Evolutionary conservation across 352 stramenopile genomes (phyloP).

Genomic region (Phytophthora pistaciae): DNA sequence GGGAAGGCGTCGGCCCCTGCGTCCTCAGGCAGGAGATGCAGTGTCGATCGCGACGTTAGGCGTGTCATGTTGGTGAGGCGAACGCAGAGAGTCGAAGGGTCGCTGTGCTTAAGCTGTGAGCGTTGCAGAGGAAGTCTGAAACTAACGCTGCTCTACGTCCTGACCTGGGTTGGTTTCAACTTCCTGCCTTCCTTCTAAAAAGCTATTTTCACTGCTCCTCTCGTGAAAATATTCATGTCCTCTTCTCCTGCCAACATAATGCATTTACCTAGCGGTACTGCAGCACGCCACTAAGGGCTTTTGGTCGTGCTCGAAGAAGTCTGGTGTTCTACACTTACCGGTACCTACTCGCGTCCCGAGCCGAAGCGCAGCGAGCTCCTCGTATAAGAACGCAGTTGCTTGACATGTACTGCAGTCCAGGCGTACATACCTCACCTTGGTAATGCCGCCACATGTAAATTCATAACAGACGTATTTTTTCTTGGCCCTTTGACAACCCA

Average conservation of each 20-base stretch:
- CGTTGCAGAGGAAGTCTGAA: not conserved
- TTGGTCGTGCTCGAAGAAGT: too few relatives aligned
- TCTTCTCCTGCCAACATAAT: not conserved
- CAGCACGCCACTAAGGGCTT: not conserved
- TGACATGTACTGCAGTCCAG: not conserved
- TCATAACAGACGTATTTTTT: conserved; percentile 15
- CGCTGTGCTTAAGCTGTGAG: too few relatives aligned
- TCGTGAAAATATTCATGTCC: not conserved
- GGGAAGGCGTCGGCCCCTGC: too few relatives aligned
- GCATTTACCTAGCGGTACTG: not conserved
- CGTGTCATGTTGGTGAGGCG: too few relatives aligned
- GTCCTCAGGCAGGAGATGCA: too few relatives aligned
- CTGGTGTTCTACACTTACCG: too few relatives aligned
- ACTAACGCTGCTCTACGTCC: not conserved
- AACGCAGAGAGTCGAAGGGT: too few relatives aligned
- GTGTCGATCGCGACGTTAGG: too few relatives aligned
- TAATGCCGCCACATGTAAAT: conserved; percentile 2
- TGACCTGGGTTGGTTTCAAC: not conserved
- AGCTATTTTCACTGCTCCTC: not conserved
- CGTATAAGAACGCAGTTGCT: conserved; percentile 2
- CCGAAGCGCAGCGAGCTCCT: conserved; percentile 4
- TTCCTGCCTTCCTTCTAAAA: not conserved
- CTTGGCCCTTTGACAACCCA: not conserved
- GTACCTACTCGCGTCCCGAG: not conserved
- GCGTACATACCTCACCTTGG: too few relatives aligned